These are phyloP conservation scores for Fusarium staphyleae DNA, from an alignment of 2,329 filamentous ascomycete genomes.

Conservation along the genomic window DNA sequence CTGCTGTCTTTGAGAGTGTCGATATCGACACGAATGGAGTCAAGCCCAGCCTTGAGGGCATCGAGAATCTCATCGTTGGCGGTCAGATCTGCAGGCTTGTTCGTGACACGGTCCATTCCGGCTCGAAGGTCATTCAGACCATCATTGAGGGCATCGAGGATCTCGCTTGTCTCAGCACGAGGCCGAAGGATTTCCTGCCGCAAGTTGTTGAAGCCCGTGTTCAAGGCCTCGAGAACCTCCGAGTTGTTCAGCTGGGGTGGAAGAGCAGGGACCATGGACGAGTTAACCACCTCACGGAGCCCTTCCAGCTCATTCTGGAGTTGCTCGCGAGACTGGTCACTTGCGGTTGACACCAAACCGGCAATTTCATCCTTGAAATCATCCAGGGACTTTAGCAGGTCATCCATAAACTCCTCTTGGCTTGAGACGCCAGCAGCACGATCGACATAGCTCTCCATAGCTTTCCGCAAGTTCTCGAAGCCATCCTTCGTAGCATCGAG, in stretches of 20 bases:
- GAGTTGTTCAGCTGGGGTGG: conserved; percentile 55
- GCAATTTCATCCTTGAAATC: conserved; percentile 72
- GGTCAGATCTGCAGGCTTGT: conserved; percentile 83
- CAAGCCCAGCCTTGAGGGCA: conserved; percentile 82
- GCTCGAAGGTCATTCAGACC: conserved; percentile 79
- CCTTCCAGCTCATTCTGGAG: conserved; percentile 85
- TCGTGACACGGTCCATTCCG: conserved; percentile 77
- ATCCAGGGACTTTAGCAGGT: conserved; percentile 70
- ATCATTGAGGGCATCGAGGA: conserved; percentile 88
- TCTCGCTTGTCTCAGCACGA: conserved; percentile 79
- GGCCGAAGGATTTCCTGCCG: conserved; percentile 75
- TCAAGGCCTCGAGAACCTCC: conserved; percentile 75
- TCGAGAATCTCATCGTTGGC: conserved; percentile 90
- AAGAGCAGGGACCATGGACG: conserved; percentile 67
- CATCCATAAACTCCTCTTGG: conserved; percentile 81
- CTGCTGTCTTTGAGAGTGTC: conserved; percentile 72
- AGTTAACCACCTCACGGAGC: conserved; percentile 78
- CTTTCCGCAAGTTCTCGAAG: conserved; percentile 77
- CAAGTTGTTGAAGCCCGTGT: conserved; percentile 75
- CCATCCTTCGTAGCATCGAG: conserved; percentile 88
- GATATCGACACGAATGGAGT: conserved; percentile 78
- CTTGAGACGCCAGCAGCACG: conserved; percentile 71
- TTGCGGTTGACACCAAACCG: conserved; percentile 60
- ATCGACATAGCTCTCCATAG: conserved; percentile 84
- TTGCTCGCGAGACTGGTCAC: conserved; percentile 63